A percentile compares a stretch with the other conserved stretches of the same genome.
Evolutionary conservation across 208 protist species (phyloP).

Genomic region (Acanthamoeba sp.): DNA sequence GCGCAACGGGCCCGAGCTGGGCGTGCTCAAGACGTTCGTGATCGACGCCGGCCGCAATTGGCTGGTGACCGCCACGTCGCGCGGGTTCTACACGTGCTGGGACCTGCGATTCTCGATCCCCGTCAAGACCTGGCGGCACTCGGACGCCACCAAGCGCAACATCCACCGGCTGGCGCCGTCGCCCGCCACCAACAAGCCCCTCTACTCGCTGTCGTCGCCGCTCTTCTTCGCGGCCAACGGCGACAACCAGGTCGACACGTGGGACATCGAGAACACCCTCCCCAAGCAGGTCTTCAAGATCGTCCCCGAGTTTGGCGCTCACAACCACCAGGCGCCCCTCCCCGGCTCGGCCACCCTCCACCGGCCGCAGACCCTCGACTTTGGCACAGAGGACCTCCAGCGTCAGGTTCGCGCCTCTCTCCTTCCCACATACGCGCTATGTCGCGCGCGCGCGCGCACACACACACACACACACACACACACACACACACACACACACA

Average conservation of each 20-base stretch:
- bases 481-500: too few species aligned
- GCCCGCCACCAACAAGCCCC: not conserved
- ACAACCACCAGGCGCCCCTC: not conserved
- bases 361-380: not conserved
- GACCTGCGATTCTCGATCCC: constrained; percentile 80
- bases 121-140: constrained; percentile 38
- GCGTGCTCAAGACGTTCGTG: constrained; percentile 72
- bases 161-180: not conserved
- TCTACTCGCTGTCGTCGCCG: not conserved
- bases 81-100: constrained; percentile 78
- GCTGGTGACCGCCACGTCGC: constrained; percentile 78
- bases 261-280: not conserved
- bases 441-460: too few species aligned
- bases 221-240: constrained; percentile 25
- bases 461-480: too few species aligned
- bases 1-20: constrained; percentile 68
- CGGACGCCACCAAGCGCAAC: constrained; percentile 8
- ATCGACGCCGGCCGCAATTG: constrained; percentile 79
- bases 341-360: not conserved
- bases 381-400: constrained; percentile 3
- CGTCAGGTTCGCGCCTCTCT: not conserved
- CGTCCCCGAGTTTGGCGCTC: not conserved
- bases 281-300: not conserved
- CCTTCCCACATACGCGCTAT: not conserved
- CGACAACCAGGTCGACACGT: constrained; percentile 33